Base-by-base conservation (phyloP, 768 basidiomycete genomes). In the Xerocomus potaroensis region DNA sequence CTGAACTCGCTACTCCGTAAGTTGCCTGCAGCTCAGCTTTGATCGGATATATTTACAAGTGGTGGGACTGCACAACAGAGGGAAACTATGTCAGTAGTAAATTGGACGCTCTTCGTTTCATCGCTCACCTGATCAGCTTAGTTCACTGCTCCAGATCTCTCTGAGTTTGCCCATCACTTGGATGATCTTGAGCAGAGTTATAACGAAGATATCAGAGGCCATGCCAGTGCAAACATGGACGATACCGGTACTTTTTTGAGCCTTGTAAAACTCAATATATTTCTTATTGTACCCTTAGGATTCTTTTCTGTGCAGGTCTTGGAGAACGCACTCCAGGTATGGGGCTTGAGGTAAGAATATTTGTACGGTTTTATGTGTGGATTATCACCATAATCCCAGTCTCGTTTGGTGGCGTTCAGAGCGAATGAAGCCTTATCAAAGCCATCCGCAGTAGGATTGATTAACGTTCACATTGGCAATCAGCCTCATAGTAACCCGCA, bases 271-370 rank as follows among this genome's bases (percentile, higher is more conserved):
- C 10, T 5, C 8, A 26, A n/a, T 27, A 11, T 12, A 19, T 14
- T 3, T 4, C 23, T 50, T 21, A 55, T 24, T 2, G 10, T 43
- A 38, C 42, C 31, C 18, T 12, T 54, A 91, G 89, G 90, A 2
- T 96, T 91, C 65, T 96, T 96, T 68, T 94, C 92, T 2, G 77
- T 95, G 1, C 91, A 92, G 53, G 93, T 95, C 2, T 64, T 95
- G 15, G 88, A 92, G 55, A 77, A 83, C 45, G 93, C 93, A 2
- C 67, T 96, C 39, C 76, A 82, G 58, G 83, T 92, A 11, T 94
- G 85, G 87, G 86, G 86, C 15, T 67, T 94, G 47, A 84, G 77
- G 89, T 91, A 57, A 54, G 72, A 49, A 39, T 21, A 29, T 39
- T 34, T 37, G 33, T 45, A 54, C n/a, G 8, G 37, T 24, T 41